Base-by-base conservation (phyloP, 139 green algal species). In the Prasinococcaceae sp. region DNA sequence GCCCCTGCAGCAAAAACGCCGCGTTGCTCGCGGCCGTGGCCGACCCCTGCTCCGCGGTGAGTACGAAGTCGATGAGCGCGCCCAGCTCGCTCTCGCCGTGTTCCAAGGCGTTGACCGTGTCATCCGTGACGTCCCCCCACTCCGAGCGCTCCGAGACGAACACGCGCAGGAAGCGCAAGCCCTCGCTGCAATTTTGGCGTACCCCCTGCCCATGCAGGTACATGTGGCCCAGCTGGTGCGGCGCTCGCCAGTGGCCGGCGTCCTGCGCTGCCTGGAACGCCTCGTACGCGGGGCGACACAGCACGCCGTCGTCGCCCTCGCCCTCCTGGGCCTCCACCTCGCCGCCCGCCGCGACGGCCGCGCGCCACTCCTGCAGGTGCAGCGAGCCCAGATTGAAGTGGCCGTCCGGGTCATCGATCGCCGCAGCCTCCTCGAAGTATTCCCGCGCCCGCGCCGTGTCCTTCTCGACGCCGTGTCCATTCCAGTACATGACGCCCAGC, bases 401-500 rank as follows among this genome's bases (percentile, higher is more conserved):
- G 4, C 28, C 17, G 25, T 61, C 53, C 1, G 53, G 53, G 24
- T 61, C 42, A 3, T 47, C 14, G 9, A 12, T 4, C 6, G 23
- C 27, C 28, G 42, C 42, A 9, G 54, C 72, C 8, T 53, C 17
- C 41, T 69, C 53, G 19, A 77, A 77, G 1, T 27, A 19, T n/a
- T 61, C 36, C 1, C 47, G 30, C 1, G 69, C 69, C 2, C 36
- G 30, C 3, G 57, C 70, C 43, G 65, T 48, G 58, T 77, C 69
- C 20, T 54, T 30, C 2, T 36, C 25, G 16, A 47, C 56, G 23
- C 29, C 47, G 19, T 65, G 53, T 2, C 66, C 66, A 36, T 70
- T 69, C 49, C 55, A 79, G 20, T 65, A 27, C 47, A 79, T 46
- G 23, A 72, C 63, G 2, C 72, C 72, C 12, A 79, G 43, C 12